Evolutionary conservation across 208 protist species (phyloP).

Genomic region (Crithidia sp.): DNA sequence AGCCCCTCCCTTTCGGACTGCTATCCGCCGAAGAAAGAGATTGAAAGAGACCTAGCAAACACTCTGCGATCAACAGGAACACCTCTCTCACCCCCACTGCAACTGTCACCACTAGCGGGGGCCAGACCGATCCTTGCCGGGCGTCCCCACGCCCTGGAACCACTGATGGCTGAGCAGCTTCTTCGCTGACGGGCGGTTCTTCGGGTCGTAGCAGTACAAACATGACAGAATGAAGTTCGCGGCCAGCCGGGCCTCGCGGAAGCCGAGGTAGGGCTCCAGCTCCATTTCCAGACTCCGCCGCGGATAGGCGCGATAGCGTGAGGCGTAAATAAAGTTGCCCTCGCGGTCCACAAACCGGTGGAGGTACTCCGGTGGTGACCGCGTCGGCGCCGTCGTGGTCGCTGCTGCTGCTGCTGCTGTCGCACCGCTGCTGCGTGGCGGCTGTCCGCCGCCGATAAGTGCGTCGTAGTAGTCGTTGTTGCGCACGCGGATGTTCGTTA

Average conservation of each 20-base stretch:
- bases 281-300: constrained; percentile 56
- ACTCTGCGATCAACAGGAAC: background rate
- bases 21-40: background rate
- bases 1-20: no score
- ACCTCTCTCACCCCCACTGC: background rate
- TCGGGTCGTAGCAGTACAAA: constrained; percentile 67
- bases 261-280: constrained; percentile 50
- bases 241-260: constrained; percentile 30
- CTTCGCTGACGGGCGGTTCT: constrained; percentile 51
- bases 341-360: constrained; percentile 66
- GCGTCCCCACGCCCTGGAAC: constrained; percentile 36
- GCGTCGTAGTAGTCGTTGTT: constrained; percentile 53
- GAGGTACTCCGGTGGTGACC: constrained; percentile 58
- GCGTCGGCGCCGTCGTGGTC: background rate
- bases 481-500: constrained; percentile 49
- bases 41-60: background rate
- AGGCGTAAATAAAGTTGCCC: constrained; percentile 62
- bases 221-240: constrained; percentile 74
- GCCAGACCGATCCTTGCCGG: background rate
- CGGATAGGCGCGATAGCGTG: constrained; percentile 50
- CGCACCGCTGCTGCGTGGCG: constrained; percentile 4
- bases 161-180: constrained; percentile 65
- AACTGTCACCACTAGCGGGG: constrained; percentile 11
- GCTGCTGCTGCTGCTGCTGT: no score
- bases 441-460: background rate